phyloP scores from a whole-genome alignment of 768 basidiomycete genomes.

The Lentinula detonsa region DNA sequence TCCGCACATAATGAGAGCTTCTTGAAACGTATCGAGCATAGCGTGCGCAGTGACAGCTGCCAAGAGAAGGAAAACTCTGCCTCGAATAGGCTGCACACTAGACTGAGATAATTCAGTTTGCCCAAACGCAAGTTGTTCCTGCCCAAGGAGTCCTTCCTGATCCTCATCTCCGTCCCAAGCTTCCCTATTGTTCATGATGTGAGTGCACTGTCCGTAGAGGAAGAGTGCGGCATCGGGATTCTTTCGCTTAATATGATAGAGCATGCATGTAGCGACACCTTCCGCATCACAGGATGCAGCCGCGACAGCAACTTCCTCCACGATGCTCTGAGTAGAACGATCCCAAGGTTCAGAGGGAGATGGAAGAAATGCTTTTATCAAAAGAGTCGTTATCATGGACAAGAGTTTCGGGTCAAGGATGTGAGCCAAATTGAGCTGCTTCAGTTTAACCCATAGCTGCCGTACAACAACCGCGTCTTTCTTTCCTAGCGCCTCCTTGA shows the following conservation, averaged over 20 bases:
- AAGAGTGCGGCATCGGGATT: constrained; percentile 36
- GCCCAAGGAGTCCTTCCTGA: constrained; percentile 11
- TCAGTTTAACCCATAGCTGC: constrained; percentile 37
- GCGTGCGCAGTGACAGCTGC: constrained; percentile 57
- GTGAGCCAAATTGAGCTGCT: constrained; percentile 34
- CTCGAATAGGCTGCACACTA: constrained; percentile 16
- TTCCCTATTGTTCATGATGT: constrained; percentile 16
- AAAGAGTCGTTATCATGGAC: constrained; percentile 28
- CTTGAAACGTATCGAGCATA: constrained; percentile 49
- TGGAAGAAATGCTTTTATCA: constrained; percentile 22
- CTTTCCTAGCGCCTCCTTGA: constrained; percentile 30
- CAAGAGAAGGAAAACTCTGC: constrained; percentile 38
- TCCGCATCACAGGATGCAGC: constrained; percentile 38
- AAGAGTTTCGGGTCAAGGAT: constrained; percentile 39
- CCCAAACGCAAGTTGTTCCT: constrained; percentile 19
- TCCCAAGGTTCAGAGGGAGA: constrained; percentile 15
- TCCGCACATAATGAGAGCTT: constrained; percentile 41
- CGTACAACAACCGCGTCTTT: constrained; percentile 24
- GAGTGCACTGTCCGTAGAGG: constrained; percentile 36
- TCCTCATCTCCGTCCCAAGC: constrained; percentile 15
- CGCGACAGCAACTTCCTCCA: constrained; percentile 44
- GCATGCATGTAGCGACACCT: constrained; percentile 47
- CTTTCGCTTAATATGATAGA: constrained; percentile 31
- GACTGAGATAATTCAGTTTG: constrained; percentile 12
- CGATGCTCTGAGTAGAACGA: constrained; percentile 18